Percentiles rank a stretch among this genome's conserved stretches.
Conservation (phyloP, 2,329 filamentous ascomycete genomes). For the Diaporthe sp. region DNA sequence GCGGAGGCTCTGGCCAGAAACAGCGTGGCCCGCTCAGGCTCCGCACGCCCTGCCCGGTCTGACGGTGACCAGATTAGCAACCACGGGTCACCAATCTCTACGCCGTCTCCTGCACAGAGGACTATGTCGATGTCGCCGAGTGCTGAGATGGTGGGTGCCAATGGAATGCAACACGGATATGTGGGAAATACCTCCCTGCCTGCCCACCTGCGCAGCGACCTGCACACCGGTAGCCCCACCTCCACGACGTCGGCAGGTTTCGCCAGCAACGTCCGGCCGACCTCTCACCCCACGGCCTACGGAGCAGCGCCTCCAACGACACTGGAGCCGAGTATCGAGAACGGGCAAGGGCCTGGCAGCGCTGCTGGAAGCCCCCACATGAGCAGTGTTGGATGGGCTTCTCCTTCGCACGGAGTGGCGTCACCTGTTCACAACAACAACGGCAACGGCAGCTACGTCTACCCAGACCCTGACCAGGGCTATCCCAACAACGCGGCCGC, state of each 20-base stretch:
- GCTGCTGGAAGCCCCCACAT: conserved; percentile 91
- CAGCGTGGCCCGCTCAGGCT: conserved; percentile 54
- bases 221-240: conserved; percentile 78
- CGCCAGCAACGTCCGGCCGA: conserved; percentile 73
- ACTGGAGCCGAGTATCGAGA: conserved; percentile 87
- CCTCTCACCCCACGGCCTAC: conserved; percentile 87
- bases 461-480: conserved; percentile 82
- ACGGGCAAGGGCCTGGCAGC: conserved; percentile 77
- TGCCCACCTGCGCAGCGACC: conserved; percentile 83
- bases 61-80: conserved; percentile 80
- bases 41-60: conserved; percentile 69
- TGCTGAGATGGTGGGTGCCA: conserved; percentile 79
- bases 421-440: conserved; percentile 75
- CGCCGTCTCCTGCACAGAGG: conserved; percentile 86
- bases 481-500: conserved; percentile 69
- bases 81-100: conserved; percentile 81
- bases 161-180: conserved; percentile 80
- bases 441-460: conserved; percentile 75
- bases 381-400: conserved; percentile 85
- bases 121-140: conserved; percentile 84
- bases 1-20: conserved; percentile 81
- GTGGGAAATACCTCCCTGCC: conserved; percentile 85
- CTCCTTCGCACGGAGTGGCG: conserved; percentile 77
- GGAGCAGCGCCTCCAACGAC: conserved; percentile 79
- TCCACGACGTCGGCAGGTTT: conserved; percentile 76